These are phyloP conservation scores for Ceratobasidium sp. DNA, from an alignment of 1,284 basidiomycete genomes.

Conservation along the genomic window DNA sequence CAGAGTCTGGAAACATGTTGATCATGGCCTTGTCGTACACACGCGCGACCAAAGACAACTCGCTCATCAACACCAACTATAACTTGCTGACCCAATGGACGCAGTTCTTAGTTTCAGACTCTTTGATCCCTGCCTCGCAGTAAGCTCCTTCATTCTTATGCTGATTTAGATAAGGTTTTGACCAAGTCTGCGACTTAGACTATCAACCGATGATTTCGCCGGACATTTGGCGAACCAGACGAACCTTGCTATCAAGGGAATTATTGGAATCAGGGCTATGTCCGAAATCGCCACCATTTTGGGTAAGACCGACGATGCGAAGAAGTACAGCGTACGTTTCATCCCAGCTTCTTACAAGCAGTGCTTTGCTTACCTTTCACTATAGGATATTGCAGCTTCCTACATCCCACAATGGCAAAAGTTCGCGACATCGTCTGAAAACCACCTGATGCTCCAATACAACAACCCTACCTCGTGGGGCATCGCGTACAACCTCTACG, in stretches of 20 bases:
- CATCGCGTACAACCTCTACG: slow-evolving; percentile 74
- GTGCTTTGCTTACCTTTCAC: no score
- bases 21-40: slow-evolving; percentile 80
- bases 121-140: slow-evolving; percentile 63
- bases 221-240: slow-evolving; percentile 80
- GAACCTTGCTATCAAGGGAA: slow-evolving; percentile 77
- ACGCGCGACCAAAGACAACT: slow-evolving; percentile 69
- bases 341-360: no score
- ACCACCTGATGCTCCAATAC: slow-evolving; percentile 56
- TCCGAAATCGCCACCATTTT: slow-evolving; percentile 67
- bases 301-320: slow-evolving; percentile 64
- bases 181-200: no score
- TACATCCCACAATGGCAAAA: slow-evolving; percentile 49
- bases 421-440: slow-evolving; percentile 49
- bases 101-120: slow-evolving; percentile 74
- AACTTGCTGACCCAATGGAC: slow-evolving; percentile 78
- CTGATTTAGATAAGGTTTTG: no score
- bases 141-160: background rate
- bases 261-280: slow-evolving; percentile 67
- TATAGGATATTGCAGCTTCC: slow-evolving; percentile 43
- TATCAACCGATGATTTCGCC: slow-evolving; percentile 80
- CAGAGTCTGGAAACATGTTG: slow-evolving; percentile 78
- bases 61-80: slow-evolving; percentile 67
- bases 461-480: slow-evolving; percentile 69
- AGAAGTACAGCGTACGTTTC: slow-evolving; percentile 69